Percentiles rank a stretch among this genome's conserved stretches.
These are phyloP conservation scores for Oidiodendron maius DNA, from an alignment of 495 filamentous ascomycete species.

Conservation along the genomic window DNA sequence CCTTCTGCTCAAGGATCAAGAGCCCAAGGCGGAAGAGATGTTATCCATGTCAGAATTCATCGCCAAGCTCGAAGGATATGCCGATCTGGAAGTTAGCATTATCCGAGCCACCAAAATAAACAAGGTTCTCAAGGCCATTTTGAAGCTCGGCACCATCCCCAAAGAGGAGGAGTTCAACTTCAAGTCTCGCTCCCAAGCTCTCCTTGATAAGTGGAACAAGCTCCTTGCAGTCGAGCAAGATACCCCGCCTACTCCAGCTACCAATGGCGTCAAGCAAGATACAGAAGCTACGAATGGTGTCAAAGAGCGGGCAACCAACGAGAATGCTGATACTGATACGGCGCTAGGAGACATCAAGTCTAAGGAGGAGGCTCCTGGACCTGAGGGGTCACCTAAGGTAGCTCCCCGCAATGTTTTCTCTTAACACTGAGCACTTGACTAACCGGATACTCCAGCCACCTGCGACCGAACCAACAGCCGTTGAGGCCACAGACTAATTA, in stretches of 20 bases:
- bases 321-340: slow-evolving; percentile 29
- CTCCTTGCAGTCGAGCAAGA: slow-evolving; percentile 54
- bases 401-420: background rate
- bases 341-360: slow-evolving; percentile 28
- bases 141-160: slow-evolving; percentile 76
- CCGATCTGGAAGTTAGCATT: slow-evolving; percentile 77
- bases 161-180: slow-evolving; percentile 80
- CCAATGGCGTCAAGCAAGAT: slow-evolving; percentile 31
- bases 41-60: slow-evolving; percentile 72
- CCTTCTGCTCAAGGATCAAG: slow-evolving; percentile 72
- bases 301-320: slow-evolving; percentile 22
- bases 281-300: slow-evolving; percentile 25
- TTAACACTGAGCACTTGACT: background rate
- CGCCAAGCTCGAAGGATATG: slow-evolving; percentile 68
- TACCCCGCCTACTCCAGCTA: slow-evolving; percentile 31
- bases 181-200: slow-evolving; percentile 65
- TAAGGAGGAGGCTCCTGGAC: slow-evolving; percentile 23
- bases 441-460: slow-evolving; percentile 4
- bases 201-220: slow-evolving; percentile 79
- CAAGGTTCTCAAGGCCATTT: slow-evolving; percentile 86
- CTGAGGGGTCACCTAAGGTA: too few relatives aligned
- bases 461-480: slow-evolving; percentile 12
- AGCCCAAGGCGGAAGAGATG: slow-evolving; percentile 88
- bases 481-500: slow-evolving; percentile 20
- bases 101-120: slow-evolving; percentile 86